phyloP scores from a whole-genome alignment of 2,329 filamentous ascomycete species.

The Cylindrodendrum hubeiense region DNA sequence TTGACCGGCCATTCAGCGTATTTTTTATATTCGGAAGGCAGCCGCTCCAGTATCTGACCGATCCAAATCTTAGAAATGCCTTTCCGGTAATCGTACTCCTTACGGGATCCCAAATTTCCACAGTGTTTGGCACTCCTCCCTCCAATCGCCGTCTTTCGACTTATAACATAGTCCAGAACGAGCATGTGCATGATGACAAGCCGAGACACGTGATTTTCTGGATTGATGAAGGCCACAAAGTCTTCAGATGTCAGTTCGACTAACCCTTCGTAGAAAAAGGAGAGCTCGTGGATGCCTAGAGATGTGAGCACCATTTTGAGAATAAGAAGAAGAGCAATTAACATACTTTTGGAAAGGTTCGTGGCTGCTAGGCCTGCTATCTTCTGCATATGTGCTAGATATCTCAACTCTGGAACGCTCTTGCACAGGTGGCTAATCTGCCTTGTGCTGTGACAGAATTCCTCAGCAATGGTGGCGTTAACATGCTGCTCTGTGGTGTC shows the following conservation, averaged over 20 bases:
- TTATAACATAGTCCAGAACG: conserved; percentile 48
- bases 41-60: conserved; percentile 48
- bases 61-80: conserved; percentile 54
- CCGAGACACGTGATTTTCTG: conserved; percentile 47
- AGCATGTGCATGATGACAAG: conserved; percentile 54
- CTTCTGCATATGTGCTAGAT: conserved; percentile 47
- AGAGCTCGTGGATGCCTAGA: conserved; percentile 42
- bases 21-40: conserved; percentile 46
- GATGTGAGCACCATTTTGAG: conserved; percentile 18
- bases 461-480: conserved; percentile 35
- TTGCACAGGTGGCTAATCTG: conserved; percentile 47
- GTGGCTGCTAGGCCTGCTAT: conserved; percentile 42
- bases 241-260: conserved; percentile 45
- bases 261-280: conserved; percentile 46
- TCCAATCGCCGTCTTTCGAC: conserved; percentile 33
- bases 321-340: not conserved
- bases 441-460: conserved; percentile 46
- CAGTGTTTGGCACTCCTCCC: conserved; percentile 1
- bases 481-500: conserved; percentile 26
- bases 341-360: conserved; percentile 47
- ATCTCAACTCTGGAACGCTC: conserved; percentile 47
- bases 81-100: conserved; percentile 38
- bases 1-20: conserved; percentile 50
- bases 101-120: not conserved
- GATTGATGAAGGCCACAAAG: conserved; percentile 48